Base-by-base conservation (phyloP, 345 rosid genomes). In the Pistacia atlantica region DNA sequence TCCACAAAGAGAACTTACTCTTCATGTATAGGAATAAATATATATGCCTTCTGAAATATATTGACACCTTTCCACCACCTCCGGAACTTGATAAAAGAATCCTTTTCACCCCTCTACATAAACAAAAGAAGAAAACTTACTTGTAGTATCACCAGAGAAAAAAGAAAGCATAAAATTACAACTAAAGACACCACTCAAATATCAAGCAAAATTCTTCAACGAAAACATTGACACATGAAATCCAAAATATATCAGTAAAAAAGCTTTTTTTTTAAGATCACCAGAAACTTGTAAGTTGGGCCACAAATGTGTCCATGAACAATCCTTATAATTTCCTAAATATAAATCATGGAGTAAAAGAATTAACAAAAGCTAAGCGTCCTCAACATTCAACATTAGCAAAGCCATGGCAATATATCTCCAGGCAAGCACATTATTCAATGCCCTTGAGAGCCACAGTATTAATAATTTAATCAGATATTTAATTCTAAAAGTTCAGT, bases 1-100 rank as follows among this genome's bases (percentile, higher is more conserved):
- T 74, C 60, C 38, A 9, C 17, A 49, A 16, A 67, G 55, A 62
- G 11, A 69, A 85, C 99, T 84, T 85, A 96, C 98, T 90, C 93
- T 55, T 96, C 93, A 54, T 96, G 97, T 70, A 96, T 91, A 54
- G 99, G 99, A 79, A 96, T 89, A 72, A 96, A 78, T 65, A 96
- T 69, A 79, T 96, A 96, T 13, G 98, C 91, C 84, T 93, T 96
- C 72, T 89, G 89, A 78, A 96, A 96, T 61, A 96, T 79, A 85
- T 92, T 87, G 74, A 87, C 86, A 71, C 95, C 98, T 83, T 84
- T 92, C 99, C 97, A 96, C 99, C 99, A 96, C 81, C 97, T 93
- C 85, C 99, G 86, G 84, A 93, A 90, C 89, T 83, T 96, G 61
- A 80, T 74, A 85, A 92, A 93, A 56, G 90, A 78, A 76, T 84